phyloP scores from a whole-genome alignment of 345 rosid genomes.

The Boechera stricta region DNA sequence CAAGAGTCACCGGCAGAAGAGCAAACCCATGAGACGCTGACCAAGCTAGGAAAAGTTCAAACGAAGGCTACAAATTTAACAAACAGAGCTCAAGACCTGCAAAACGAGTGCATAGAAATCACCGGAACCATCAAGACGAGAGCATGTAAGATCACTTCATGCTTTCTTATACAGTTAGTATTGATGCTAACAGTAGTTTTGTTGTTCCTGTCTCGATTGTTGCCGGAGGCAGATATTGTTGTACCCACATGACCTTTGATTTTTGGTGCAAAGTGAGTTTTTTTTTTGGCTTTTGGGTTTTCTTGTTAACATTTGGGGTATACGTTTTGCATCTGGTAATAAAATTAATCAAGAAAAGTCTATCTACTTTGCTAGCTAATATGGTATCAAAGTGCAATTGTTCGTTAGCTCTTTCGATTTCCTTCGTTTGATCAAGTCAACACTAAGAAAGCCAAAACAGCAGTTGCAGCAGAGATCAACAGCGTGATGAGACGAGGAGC shows the following conservation, averaged over 20 bases:
- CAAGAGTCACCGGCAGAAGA: slow-evolving; percentile 51
- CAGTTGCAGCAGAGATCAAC: slow-evolving; percentile 18
- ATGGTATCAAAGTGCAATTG: neutral
- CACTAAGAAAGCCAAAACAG: slow-evolving; percentile 13
- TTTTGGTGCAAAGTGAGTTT: slow-evolving; percentile 19
- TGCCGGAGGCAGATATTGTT: slow-evolving; percentile 48
- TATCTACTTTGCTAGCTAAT: neutral
- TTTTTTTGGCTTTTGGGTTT: neutral
- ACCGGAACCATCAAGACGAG: slow-evolving; percentile 55
- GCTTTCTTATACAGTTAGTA: slow-evolving; percentile 59
- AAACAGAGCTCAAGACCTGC: slow-evolving; percentile 60
- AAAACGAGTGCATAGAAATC: slow-evolving; percentile 47
- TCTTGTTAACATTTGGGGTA: slow-evolving; percentile 20
- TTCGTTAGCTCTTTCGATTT: neutral
- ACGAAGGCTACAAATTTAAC: slow-evolving; percentile 51
- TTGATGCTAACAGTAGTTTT: slow-evolving; percentile 55
- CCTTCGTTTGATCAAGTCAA: neutral
- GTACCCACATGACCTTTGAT: slow-evolving; percentile 62
- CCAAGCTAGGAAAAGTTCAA: slow-evolving; percentile 54
- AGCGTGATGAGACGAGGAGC: neutral
- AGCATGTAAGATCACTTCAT: slow-evolving; percentile 54
- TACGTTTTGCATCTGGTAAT: slow-evolving; percentile 30
- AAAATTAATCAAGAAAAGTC: neutral
- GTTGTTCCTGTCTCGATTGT: slow-evolving; percentile 51
- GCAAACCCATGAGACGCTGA: slow-evolving; percentile 47